A percentile compares a stretch with the other conserved stretches of the same genome.
These are phyloP conservation scores for Flaveria sonorensis DNA, from an alignment of 129 eudicot genomes.

Conservation along the genomic window DNA sequence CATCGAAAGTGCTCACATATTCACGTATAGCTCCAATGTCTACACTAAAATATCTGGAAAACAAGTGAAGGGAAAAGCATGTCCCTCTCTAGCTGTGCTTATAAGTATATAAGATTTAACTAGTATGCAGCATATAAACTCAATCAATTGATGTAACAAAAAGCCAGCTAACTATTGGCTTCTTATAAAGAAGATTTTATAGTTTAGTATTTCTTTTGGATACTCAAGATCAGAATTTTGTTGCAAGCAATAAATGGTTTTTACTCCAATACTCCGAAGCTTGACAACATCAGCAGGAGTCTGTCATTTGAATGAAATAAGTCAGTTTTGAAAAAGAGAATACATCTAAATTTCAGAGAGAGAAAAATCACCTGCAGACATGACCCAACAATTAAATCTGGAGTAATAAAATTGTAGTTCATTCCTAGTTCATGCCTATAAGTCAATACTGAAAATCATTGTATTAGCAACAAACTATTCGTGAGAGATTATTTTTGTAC, in stretches of 20 bases:
- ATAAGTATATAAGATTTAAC: neutral
- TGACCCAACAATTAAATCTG: constrained; percentile 90
- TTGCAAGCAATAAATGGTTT: constrained; percentile 88
- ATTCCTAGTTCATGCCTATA: constrained; percentile 96
- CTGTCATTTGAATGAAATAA: constrained; percentile 44
- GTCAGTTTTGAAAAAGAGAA: neutral
- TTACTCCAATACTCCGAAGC: constrained; percentile 88
- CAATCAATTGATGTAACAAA: constrained; percentile 19
- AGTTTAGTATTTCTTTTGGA: constrained; percentile 41
- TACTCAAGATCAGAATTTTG: constrained; percentile 98
- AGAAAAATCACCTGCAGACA: constrained; percentile 80
- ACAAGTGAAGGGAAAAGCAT: constrained; percentile 47
- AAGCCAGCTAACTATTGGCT: neutral
- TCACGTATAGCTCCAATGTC: constrained; percentile 77
- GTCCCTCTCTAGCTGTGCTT: constrained; percentile 9
- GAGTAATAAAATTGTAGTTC: constrained; percentile 88
- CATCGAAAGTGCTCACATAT: constrained; percentile 63
- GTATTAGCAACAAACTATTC: constrained; percentile 15
- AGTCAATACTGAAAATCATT: constrained; percentile 61
- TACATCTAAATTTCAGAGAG: neutral
- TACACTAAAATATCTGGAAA: constrained; percentile 76
- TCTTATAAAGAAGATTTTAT: neutral
- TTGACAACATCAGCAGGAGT: constrained; percentile 89
- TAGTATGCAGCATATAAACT: neutral
- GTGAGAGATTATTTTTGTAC: neutral